Evolutionary conservation across 2,329 filamentous ascomycete genomes (phyloP).

Genomic region (Pseudocercospora fijiensis): DNA sequence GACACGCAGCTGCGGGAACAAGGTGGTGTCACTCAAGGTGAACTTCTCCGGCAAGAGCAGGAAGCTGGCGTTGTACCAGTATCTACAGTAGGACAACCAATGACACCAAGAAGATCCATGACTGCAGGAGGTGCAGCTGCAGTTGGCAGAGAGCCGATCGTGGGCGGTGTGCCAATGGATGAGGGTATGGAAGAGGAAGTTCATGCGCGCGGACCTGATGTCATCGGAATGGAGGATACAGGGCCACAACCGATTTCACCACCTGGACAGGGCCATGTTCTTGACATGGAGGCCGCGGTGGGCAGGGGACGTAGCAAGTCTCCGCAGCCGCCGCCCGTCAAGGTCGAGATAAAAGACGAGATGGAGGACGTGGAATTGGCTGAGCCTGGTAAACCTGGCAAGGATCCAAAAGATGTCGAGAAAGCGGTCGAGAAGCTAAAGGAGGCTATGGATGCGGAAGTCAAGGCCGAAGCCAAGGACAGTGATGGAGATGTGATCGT

Average conservation of each 20-base stretch:
- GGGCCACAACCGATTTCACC: conserved; percentile 62
- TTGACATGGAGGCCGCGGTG: conserved; percentile 46
- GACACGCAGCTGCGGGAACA: conserved; percentile 40
- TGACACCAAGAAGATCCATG: conserved; percentile 37
- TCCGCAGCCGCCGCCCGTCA: conserved; percentile 23
- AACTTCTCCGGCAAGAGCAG: conserved; percentile 82
- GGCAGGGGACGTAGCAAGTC: conserved; percentile 36
- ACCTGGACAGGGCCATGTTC: conserved; percentile 19
- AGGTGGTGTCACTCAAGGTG: conserved; percentile 73
- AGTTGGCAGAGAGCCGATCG: conserved; percentile 27
- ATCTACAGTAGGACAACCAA: conserved; percentile 23
- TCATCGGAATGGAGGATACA: conserved; percentile 82
- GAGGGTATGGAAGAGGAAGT: conserved; percentile 52
- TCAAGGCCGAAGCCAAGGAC: conserved; percentile 29
- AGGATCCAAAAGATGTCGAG: conserved; percentile 26
- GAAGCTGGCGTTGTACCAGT: conserved; percentile 71
- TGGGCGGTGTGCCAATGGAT: conserved; percentile 29
- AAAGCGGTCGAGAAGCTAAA: conserved; percentile 24
- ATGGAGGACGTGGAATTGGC: conserved; percentile 20
- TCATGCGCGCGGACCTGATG: conserved; percentile 79
- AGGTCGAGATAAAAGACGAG: conserved; percentile 7
- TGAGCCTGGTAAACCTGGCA: conserved; percentile 21
- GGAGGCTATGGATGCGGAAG: conserved; percentile 21
- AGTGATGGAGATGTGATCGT: conserved; percentile 35
- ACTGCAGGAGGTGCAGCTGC: conserved; percentile 28